Evolutionary conservation across 495 filamentous ascomycete species (phyloP).

Genomic region (Evernia prunastri): DNA sequence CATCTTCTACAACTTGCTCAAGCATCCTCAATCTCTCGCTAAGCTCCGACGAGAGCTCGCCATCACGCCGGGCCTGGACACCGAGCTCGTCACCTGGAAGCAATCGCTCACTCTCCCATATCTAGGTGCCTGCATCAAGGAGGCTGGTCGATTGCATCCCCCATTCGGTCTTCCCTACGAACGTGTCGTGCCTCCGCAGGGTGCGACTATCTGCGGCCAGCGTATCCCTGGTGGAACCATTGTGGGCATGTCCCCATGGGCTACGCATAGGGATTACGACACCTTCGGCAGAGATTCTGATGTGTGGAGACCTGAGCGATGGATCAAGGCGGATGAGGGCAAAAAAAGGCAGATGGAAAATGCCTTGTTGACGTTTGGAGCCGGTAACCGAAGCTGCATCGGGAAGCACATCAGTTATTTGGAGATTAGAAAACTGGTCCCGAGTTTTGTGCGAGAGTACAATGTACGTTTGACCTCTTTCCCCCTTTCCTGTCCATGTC

Average conservation of each 20-base stretch:
- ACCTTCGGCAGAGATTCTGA: conserved; percentile 41
- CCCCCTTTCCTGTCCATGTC: no score
- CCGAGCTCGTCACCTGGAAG: conserved; percentile 31
- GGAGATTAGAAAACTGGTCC: not conserved
- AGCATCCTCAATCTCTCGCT: conserved; percentile 30
- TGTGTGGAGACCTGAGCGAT: conserved; percentile 41
- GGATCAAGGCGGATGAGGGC: conserved; percentile 29
- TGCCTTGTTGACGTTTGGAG: not conserved
- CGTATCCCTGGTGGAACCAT: conserved; percentile 40
- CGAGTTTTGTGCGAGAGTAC: not conserved
- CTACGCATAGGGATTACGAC: conserved; percentile 41
- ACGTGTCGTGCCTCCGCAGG: conserved; percentile 34
- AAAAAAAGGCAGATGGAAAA: conserved; percentile 7
- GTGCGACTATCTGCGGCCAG: conserved; percentile 32
- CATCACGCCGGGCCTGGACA: conserved; percentile 21
- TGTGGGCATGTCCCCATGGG: conserved; percentile 51
- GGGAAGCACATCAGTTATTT: not conserved
- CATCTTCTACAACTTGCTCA: conserved; percentile 34
- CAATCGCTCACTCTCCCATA: conserved; percentile 34
- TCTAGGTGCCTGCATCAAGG: conserved; percentile 36
- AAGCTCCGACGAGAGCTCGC: conserved; percentile 23
- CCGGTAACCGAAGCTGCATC: not conserved
- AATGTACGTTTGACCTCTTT: no score
- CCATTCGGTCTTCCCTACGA: conserved; percentile 37
- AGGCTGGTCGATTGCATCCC: conserved; percentile 32